Base-by-base conservation (phyloP, 208 protist species). In the Leishmania braziliensis region DNA sequence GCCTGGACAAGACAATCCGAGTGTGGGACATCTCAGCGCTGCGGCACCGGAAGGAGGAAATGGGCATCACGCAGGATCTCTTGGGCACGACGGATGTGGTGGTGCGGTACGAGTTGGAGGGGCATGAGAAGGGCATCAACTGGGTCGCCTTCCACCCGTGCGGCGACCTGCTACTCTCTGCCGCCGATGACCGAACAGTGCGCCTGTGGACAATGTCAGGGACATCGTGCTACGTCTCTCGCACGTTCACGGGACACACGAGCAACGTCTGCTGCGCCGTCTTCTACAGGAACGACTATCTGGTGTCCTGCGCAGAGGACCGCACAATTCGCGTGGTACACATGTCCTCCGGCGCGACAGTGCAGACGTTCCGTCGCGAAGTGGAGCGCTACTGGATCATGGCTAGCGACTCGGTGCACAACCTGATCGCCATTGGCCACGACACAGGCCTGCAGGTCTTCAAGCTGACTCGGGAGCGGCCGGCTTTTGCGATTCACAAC, bases 1-100 rank as follows among this genome's bases (percentile, higher is more conserved):
- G 99, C 71, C 93, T 99, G 18, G 99, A 99, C 92, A 95, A 99
- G 86, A 99, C 99, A 29, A 96, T 99, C 56, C 95, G 99, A 20
- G 94, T 99, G n/a, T 99, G 99, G 99, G 99, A 99, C 88, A 98
- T 99, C 75, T 98, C 98, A 18, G 89, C 91, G 12, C 85, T 99
- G 33, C 86, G 91, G 60, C 79, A 91, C 63, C 91, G 91, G 51
- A 90, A 87, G 69, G 89, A 94, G 69, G 84, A 95, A 74, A 76
- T 77, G 29, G 89, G 85, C 73, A 69, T 95, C 74, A 87, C 98
- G 48, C 93, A 97, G 69, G 98, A 99, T 75, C 88, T 99, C 14
- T 98, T 99, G 77, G 98, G 98, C 33, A 93, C 87, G 43, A 92
- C 82, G n/a, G 98, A 99, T 83, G 98, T 98, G 2, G 85, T 91